A percentile compares a stretch with the other conserved stretches of the same genome.
Evolutionary conservation across 129 eudicot genomes (phyloP).

Genomic region (Centaurea solstitialis): DNA sequence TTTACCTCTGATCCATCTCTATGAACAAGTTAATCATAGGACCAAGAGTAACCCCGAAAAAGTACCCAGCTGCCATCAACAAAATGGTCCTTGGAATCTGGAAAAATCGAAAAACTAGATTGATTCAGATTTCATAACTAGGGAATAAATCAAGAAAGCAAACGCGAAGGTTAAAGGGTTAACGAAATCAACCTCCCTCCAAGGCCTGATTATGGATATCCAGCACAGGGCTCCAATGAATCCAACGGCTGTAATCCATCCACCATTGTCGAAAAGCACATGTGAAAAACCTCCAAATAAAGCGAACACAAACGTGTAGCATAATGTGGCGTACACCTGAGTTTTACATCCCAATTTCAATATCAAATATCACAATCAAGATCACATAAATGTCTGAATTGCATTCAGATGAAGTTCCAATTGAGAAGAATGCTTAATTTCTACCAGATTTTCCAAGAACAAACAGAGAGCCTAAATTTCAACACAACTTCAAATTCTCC

Average conservation of each 20-base stretch:
- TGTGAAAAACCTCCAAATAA: neutral
- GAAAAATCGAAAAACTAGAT: neutral
- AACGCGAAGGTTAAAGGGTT: neutral
- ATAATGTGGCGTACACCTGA: neutral
- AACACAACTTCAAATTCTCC: neutral
- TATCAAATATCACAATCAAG: neutral
- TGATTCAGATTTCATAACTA: neutral
- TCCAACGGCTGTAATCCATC: slow-evolving; percentile 10
- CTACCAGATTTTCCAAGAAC: too few species aligned
- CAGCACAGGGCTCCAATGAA: neutral
- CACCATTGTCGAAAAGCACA: neutral
- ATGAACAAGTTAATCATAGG: neutral
- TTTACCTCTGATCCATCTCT: neutral
- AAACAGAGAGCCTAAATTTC: neutral
- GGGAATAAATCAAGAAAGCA: too few species aligned
- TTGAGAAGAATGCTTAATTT: too few species aligned
- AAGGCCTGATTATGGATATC: slow-evolving; percentile 6
- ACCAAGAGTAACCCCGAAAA: neutral
- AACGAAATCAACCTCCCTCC: neutral
- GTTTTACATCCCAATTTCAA: neutral
- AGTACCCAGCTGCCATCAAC: neutral
- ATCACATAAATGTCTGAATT: neutral
- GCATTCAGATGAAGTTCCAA: neutral
- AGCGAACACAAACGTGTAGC: neutral
- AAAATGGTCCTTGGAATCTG: neutral